Conservation (phyloP, 1,139 yeast species). For the Pneumocystis canis region DNA sequence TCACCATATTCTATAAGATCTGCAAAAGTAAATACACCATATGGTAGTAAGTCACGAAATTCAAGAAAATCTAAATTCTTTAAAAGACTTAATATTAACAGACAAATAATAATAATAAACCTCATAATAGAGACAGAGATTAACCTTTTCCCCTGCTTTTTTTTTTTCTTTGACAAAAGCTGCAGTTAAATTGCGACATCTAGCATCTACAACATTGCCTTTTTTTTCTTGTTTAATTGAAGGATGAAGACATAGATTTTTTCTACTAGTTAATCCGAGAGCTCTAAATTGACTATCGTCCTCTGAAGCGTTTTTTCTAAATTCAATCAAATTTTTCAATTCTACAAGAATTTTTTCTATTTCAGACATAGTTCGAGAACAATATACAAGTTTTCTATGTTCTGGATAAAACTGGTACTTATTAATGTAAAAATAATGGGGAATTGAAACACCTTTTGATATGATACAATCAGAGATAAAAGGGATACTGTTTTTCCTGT, state of each 20-base stretch:
- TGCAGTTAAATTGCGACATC: slow-evolving; percentile 84
- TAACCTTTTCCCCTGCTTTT: slow-evolving; percentile 45
- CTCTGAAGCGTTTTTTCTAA: slow-evolving; percentile 61
- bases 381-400: slow-evolving; percentile 82
- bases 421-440: not conserved
- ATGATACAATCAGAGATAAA: slow-evolving; percentile 80
- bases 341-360: slow-evolving; percentile 96
- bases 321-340: slow-evolving; percentile 75
- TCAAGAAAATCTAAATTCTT: slow-evolving; percentile 61
- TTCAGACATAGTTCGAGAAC: slow-evolving; percentile 99
- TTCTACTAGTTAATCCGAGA: slow-evolving; percentile 82
- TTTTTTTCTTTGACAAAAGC: slow-evolving; percentile 66
- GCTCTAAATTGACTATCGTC: slow-evolving; percentile 58
- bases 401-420: slow-evolving; percentile 57
- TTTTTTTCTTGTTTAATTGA: slow-evolving; percentile 72
- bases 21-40: slow-evolving; percentile 91
- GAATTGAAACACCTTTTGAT: slow-evolving; percentile 43
- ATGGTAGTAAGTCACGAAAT: slow-evolving; percentile 75
- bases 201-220: slow-evolving; percentile 91
- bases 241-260: slow-evolving; percentile 85
- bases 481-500: slow-evolving; percentile 94
- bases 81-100: not conserved
- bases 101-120: slow-evolving; percentile 2
- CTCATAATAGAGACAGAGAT: slow-evolving; percentile 76
- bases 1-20: slow-evolving; percentile 64